Base-by-base conservation (phyloP, 306 rosid genomes). In the Coriaria nepalensis region DNA sequence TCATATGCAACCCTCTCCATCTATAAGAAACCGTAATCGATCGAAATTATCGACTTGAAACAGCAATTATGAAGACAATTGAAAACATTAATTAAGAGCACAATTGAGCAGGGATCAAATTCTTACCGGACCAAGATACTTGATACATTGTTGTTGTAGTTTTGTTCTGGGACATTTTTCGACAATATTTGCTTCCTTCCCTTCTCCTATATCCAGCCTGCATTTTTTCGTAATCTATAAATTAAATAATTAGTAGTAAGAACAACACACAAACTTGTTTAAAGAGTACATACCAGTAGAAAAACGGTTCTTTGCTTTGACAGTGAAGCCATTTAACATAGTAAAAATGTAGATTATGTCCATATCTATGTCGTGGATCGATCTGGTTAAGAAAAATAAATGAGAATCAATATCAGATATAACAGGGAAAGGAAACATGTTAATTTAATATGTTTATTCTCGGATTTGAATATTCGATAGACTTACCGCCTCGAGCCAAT, bases 401-500 rank as follows among this genome's bases (percentile, higher is more conserved):
- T 67, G 68, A 49, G 32, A 53, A 53, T 13, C 20, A 40, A 47
- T 43, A 63, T 76, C 49, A 63, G 61, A 52, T 53, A 47, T n/a
- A 58, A 20, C 29, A 20, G 3, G 29, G 47, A 43, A 35, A 42
- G 57, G 40, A 57, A 57, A 57, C 38, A 37, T 32, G 6, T n/a
- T 57, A 40, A 40, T 54, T 37, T 35, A 45, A 40, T 55, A 33
- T n/a, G 12, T 35, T 41, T 8, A 41, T 42, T 13, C 35, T 20
- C 14, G 37, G 14, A 9, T 29, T 39, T 8, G 49, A 5, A 55
- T n/a, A n/a, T 20, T 20, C 29, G 29, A 64, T 57, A 13, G 10
- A 74, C 98, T 82, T 64, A 92, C 98, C 65, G 98, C 98, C 72
- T 92, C 98, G 13, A 92, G 94, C 98, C 98, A 92, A 57, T 92